phyloP scores from a whole-genome alignment of 2,329 filamentous ascomycete genomes.

The Emydomyces testavorans region DNA sequence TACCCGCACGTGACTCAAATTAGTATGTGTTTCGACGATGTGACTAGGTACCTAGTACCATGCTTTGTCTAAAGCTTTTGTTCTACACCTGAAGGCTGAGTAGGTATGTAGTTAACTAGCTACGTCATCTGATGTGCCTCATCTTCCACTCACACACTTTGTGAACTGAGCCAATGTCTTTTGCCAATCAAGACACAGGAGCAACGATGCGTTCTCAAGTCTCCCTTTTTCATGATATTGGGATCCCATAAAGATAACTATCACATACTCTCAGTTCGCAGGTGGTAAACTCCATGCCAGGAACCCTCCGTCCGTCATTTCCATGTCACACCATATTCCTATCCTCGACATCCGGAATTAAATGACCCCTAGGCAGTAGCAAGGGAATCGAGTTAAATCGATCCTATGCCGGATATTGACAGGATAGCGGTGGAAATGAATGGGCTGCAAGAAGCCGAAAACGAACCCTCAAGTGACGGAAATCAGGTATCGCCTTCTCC shows the following conservation, averaged over 20 bases:
- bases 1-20: too few relatives aligned
- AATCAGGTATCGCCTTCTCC: not conserved
- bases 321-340: too few relatives aligned
- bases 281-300: too few relatives aligned
- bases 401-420: conserved; percentile 14
- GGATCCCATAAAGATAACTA: too few relatives aligned
- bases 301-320: too few relatives aligned
- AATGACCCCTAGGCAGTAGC: not conserved
- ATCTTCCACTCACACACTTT: not conserved
- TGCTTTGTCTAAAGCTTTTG: too few relatives aligned
- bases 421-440: conserved; percentile 9
- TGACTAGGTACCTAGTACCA: too few relatives aligned
- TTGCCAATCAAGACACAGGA: too few relatives aligned
- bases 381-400: not conserved
- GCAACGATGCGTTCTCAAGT: too few relatives aligned
- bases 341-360: not conserved
- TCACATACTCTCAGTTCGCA: too few relatives aligned
- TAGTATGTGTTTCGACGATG: too few relatives aligned
- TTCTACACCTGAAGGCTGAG: not conserved
- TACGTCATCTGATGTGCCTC: not conserved
- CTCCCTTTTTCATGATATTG: too few relatives aligned
- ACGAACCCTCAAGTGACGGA: not conserved
- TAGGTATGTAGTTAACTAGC: not conserved
- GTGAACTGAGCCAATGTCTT: not conserved
- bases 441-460: not conserved